A percentile compares a stretch with the other conserved stretches of the same genome.
Evolutionary conservation across 129 eudicot genomes (phyloP).

Genomic region (Chrysanthemum makinoi): DNA sequence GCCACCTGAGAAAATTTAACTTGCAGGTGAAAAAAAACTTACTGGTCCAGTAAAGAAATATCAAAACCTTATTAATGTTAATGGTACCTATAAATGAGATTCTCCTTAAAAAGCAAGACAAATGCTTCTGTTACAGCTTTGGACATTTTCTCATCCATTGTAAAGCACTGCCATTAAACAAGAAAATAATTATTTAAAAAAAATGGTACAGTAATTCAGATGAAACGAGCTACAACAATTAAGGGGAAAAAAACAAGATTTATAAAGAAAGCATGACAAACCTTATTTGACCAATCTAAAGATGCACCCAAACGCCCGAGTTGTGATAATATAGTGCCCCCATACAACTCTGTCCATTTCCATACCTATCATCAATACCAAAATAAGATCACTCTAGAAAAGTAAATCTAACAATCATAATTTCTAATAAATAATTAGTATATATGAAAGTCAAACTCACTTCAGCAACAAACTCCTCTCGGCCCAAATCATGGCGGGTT

Average conservation of each 20-base stretch:
- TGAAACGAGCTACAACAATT: neutral
- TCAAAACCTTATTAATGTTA: neutral
- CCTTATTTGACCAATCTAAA: slow-evolving; percentile 98
- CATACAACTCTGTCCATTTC: slow-evolving; percentile 86
- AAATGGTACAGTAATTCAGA: neutral
- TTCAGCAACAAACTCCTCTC: slow-evolving; percentile 76
- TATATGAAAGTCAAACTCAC: slow-evolving; percentile 49
- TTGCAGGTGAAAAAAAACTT: too few relatives aligned
- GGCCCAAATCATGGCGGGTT: slow-evolving; percentile 87
- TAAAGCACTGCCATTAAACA: slow-evolving; percentile 35
- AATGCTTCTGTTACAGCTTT: slow-evolving; percentile 84
- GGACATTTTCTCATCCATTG: slow-evolving; percentile 82
- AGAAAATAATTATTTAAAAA: too few relatives aligned
- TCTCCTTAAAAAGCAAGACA: slow-evolving; percentile 77
- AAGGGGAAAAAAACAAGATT: neutral
- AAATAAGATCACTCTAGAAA: neutral
- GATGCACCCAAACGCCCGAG: slow-evolving; percentile 90
- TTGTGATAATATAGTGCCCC: slow-evolving; percentile 84
- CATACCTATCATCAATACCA: slow-evolving; percentile 60
- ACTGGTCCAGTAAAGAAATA: neutral
- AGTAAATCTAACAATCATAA: neutral
- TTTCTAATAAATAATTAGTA: neutral
- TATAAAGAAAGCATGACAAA: too few relatives aligned
- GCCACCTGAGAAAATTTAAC: neutral
- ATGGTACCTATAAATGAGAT: slow-evolving; percentile 80